Base-by-base conservation (phyloP, 192 early-diverging fungal genomes). In the Phlyctochytrium bullatum region DNA sequence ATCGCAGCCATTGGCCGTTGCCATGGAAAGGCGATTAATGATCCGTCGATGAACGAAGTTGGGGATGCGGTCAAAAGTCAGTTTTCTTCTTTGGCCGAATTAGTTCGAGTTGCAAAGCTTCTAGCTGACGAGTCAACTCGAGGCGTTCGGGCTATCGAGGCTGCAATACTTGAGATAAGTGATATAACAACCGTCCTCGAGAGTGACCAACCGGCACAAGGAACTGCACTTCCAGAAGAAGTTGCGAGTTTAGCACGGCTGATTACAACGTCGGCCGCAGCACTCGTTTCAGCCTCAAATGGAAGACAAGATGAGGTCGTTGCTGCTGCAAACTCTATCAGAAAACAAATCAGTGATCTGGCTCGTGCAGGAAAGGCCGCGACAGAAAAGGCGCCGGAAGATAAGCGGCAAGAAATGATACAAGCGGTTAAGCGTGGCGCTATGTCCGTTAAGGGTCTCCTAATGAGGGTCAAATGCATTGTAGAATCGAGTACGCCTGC, bases 201-300 rank as follows among this genome's bases (percentile, higher is more conserved):
- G 34, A 64, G 36, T 23, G 72, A 77, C 34, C 54, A 65, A 50
- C 76, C 79, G 3, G 82, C 80, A 1, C 76, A 81, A 30, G 85
- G 81, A 31, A 80, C 78, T 2, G 80, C 85, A 0, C 67, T 86
- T 16, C 85, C 83, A 12, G 84, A 78, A 52, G 85, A 86, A 62
- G 84, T 86, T 20, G 80, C 72, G 35, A 58, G 61, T 24, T 65
- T 83, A 50, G 81, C 85, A 3, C 84, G 82, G 25, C 76, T 66
- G 59, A 61, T 86, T 2, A 79, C 77, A 0, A 76, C 76, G 14
- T 67, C 85, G 28, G 76, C 77, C 2, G 79, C 76, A 16, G 36
- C 66, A 2, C 57, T 86, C 3, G 75, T 86, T 0, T 32, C 76
- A 0, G 61, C 68, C 0, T 62, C 75, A 0, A 66, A 58, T 1